Evolutionary conservation across 2,329 filamentous ascomycete genomes (phyloP).

Genomic region (Chalara sp.): DNA sequence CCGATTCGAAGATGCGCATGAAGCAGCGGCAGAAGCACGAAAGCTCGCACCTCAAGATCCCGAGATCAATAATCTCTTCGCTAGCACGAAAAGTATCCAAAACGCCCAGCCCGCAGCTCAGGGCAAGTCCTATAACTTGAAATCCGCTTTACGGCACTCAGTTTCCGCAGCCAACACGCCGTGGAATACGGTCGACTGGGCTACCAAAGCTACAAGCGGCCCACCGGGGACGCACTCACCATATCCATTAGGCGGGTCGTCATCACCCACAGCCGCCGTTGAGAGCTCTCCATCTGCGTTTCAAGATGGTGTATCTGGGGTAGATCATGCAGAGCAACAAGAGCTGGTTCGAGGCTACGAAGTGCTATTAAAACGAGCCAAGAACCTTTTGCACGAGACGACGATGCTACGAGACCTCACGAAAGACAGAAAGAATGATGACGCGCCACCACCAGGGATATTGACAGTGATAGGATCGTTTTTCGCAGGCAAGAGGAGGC

Average conservation of each 20-base stretch:
- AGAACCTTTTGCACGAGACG: slow-evolving; percentile 6
- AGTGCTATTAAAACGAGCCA: slow-evolving; percentile 3
- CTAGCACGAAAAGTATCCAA: too few species aligned
- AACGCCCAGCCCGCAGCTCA: too few species aligned
- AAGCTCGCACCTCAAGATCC: too few species aligned
- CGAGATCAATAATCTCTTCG: too few species aligned
- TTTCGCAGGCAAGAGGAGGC: not conserved
- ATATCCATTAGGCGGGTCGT: too few species aligned
- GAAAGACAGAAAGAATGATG: not conserved
- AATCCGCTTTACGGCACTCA: too few species aligned
- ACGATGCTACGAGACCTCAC: slow-evolving; percentile 4
- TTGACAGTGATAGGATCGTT: not conserved
- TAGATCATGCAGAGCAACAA: not conserved
- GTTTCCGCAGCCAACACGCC: too few species aligned
- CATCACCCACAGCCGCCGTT: too few species aligned
- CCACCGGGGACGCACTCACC: too few species aligned
- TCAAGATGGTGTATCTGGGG: slow-evolving; percentile 1
- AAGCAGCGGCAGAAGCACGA: slow-evolving; percentile 1
- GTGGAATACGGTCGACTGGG: too few species aligned
- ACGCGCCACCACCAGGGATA: not conserved
- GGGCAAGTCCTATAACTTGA: too few species aligned
- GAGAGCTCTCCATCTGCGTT: not conserved
- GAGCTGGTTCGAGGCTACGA: slow-evolving; percentile 4
- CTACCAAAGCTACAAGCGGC: too few species aligned
- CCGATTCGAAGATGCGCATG: slow-evolving; percentile 10